Conservation (phyloP, 352 stramenopile species). For the Pythium grandisporangium region DNA sequence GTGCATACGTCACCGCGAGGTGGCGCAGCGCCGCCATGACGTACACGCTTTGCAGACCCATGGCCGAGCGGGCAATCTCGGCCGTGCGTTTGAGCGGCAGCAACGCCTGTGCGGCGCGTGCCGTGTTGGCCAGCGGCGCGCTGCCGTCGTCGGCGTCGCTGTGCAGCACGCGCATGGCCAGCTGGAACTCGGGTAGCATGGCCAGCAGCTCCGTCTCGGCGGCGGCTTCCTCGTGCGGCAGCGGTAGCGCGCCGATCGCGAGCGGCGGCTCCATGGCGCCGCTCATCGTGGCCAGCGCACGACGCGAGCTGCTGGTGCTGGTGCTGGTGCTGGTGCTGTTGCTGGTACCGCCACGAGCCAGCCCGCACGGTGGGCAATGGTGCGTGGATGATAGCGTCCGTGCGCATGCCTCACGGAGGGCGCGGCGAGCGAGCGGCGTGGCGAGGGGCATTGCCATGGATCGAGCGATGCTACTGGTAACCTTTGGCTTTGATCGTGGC, state of each 20-base stretch:
- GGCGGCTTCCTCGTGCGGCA: constrained; percentile 51
- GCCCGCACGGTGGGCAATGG: too few relatives aligned
- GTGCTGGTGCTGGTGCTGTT: too few relatives aligned
- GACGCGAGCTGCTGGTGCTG: too few relatives aligned
- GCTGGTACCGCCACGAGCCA: too few relatives aligned
- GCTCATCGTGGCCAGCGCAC: too few relatives aligned
- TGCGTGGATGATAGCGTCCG: too few relatives aligned
- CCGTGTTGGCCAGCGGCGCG: constrained; percentile 30
- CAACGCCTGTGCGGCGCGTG: constrained; percentile 35
- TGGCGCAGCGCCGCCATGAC: constrained; percentile 50
- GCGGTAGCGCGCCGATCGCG: constrained; percentile 53
- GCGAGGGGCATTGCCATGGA: too few relatives aligned
- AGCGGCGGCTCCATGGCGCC: too few relatives aligned
- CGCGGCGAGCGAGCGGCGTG: too few relatives aligned
- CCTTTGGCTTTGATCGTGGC: too few relatives aligned
- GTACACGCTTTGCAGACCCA: constrained; percentile 67
- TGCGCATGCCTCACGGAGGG: too few relatives aligned
- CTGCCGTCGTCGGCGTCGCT: constrained; percentile 25
- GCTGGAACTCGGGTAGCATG: constrained; percentile 63
- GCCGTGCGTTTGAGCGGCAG: constrained; percentile 50
- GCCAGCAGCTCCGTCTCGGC: constrained; percentile 54
- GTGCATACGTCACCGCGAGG: constrained; percentile 47
- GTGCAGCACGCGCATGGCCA: constrained; percentile 42
- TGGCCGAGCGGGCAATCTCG: constrained; percentile 69
- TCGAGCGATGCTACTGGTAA: too few relatives aligned